Conservation (phyloP, 2,329 filamentous ascomycete species). For the Alternaria longipes region DNA sequence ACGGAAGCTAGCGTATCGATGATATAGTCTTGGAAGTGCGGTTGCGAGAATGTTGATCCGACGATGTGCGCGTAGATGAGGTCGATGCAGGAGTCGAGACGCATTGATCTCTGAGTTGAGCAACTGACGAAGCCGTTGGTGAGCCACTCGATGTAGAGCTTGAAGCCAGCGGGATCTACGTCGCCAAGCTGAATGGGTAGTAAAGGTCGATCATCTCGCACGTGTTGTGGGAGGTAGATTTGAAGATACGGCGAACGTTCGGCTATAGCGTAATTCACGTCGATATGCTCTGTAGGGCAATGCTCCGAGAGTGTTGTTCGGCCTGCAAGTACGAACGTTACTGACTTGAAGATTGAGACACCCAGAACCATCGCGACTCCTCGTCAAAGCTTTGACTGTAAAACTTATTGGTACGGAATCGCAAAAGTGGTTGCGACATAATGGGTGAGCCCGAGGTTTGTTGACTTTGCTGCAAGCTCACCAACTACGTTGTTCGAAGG, state of each 20-base stretch:
- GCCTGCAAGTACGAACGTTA: conserved; percentile 22
- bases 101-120: background rate
- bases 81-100: conserved; percentile 19
- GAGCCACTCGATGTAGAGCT: conserved; percentile 25
- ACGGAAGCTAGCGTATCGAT: conserved; percentile 13
- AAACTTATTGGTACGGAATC: too few relatives aligned
- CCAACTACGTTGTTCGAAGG: background rate
- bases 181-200: conserved; percentile 9
- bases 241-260: conserved; percentile 21
- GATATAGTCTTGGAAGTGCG: conserved; percentile 24
- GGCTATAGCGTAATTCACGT: conserved; percentile 2
- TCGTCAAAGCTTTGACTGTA: too few relatives aligned
- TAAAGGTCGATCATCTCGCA: background rate
- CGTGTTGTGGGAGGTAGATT: conserved; percentile 1
- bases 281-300: conserved; percentile 12
- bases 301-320: conserved; percentile 18
- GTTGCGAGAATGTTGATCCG: conserved; percentile 19
- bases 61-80: conserved; percentile 30
- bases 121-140: background rate
- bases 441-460: accelerated
- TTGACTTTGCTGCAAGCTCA: background rate
- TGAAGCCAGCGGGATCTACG: conserved; percentile 24
- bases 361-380: accelerated
- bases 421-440: background rate
- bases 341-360: background rate